Evolutionary conservation across 768 basidiomycete species (phyloP), one percentile per base, ranked within the genome.

Genomic region (Fistulinella prunicolor): DNA sequence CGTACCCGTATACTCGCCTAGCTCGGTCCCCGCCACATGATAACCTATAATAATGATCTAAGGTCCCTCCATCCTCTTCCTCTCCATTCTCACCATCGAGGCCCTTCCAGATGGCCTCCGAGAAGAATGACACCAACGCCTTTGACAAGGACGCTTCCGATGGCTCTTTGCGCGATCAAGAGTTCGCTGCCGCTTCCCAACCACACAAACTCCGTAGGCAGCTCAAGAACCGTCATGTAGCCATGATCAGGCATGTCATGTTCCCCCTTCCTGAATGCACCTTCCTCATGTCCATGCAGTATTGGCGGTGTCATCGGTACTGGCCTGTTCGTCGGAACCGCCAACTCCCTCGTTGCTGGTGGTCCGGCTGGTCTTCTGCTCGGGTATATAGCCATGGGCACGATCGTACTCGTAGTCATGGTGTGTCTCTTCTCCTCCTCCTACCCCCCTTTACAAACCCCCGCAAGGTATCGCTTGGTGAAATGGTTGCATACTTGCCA

Each of bases 291-390:
- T 9, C 36, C 24, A 1, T 48, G 19, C 44, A 83, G 81, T 74
- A 82, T 83, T 44, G 80, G 79, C 38, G 82, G 82, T 61, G 81
- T 81, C 48, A 71, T 65, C 19, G 60, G 77, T 42, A 81, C 79
- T 47, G 83, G 85, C 55, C 71, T 86, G 13, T 89, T 89, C 66
- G 63, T 89, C 51, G 85, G 85, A 16, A 86, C 86, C 9, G 79
- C 75, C 6, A 67, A 54, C 17, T 66, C 79, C 12, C 61, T 80
- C 10, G 44, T 56, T 20, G 62, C 75, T 40, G 88, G 86, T 40
- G 87, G 88, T 8, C 90, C 90, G 2, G 64, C 85, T 35, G 89
- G 83, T 60, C 75, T 92, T 8, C 62, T 90, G 7, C 76, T 93
- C 3, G 89, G 89, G 12, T 93, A 88, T 58, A 50, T 72, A 0